Evolutionary conservation across 1,139 yeast genomes (phyloP), one percentile per base, ranked within the genome.

Genomic region (Ogataea hybrid): DNA sequence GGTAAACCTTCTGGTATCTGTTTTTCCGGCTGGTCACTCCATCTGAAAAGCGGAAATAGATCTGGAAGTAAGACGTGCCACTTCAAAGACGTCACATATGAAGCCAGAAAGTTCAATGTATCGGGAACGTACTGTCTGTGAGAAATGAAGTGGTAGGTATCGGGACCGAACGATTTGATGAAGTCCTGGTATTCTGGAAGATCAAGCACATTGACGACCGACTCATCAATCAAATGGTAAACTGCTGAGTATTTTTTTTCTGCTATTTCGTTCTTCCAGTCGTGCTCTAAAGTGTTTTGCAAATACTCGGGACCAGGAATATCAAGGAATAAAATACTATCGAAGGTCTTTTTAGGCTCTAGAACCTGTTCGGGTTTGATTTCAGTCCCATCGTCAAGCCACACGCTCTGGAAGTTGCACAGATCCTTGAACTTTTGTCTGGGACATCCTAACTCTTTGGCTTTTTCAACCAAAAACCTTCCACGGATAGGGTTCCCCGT

Each of bases 141-240:
- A 23, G 90, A 81, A 4, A 90, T 71, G 37, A 81, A 71, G 62
- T 88, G 95, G 37, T 70, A 62, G 21, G 81, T 71, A 2, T 68
- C 62, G 0, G 64, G 51, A 0, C 80, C 79, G 51, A 80, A 79
- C 10, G 67, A 68, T n/a, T 63, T 48, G 11, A 61, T 57, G 41
- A 82, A 69, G 3, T 65, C 53, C 44, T 68, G 53, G 58, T 85
- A 83, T 5, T 65, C 64, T 1, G 62, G 55, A 48, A 70, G 65
- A 1, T 49, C 49, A 2, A 70, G 59, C 2, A 64, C 55, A 25
- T 57, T 56, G 22, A 66, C 59, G 12, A 81, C 75, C 17, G 82
- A 77, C 1, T 86, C 73, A n/a, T 85, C 95, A 34, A 90, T 64
- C 46, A 88, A 75, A 61, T 87, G 95, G 59, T 86, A 88, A 2